Evolutionary conservation across 2,329 filamentous ascomycete genomes (phyloP).

Genomic region (Teratosphaeria zuluensis): DNA sequence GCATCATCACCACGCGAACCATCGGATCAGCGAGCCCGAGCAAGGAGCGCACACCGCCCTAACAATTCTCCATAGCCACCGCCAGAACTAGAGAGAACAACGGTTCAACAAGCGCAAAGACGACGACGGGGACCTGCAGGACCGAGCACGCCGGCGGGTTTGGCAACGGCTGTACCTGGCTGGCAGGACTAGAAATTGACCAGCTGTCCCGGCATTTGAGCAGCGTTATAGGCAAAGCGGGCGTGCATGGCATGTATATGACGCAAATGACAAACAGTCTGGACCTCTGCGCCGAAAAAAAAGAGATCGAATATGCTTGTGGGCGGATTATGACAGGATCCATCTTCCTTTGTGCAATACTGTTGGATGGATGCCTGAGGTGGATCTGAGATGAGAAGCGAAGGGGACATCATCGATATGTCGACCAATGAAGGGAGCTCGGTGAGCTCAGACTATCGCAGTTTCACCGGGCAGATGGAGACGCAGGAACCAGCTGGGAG

Average conservation of each 20-base stretch:
- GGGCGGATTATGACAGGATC: not conserved
- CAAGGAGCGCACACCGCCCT: not conserved
- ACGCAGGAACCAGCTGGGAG: conserved; percentile 24
- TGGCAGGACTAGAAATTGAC: not conserved
- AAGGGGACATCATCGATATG: conserved; percentile 1
- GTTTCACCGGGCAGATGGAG: conserved; percentile 25
- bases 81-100: not conserved
- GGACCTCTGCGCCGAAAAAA: not conserved
- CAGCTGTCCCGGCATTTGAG: not conserved
- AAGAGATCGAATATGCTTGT: not conserved
- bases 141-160: not conserved
- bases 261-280: not conserved
- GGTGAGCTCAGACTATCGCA: conserved; percentile 17
- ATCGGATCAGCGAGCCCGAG: not conserved
- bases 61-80: not conserved
- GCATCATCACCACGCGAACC: not conserved
- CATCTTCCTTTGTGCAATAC: not conserved
- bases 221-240: not conserved
- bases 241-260: not conserved
- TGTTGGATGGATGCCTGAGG: not conserved
- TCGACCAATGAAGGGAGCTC: conserved; percentile 1
- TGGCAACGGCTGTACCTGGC: not conserved
- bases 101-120: not conserved
- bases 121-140: not conserved
- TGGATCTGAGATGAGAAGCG: not conserved